Evolutionary conservation across 352 stramenopile species (phyloP).

Genomic region (Globisporangium nodosum): DNA sequence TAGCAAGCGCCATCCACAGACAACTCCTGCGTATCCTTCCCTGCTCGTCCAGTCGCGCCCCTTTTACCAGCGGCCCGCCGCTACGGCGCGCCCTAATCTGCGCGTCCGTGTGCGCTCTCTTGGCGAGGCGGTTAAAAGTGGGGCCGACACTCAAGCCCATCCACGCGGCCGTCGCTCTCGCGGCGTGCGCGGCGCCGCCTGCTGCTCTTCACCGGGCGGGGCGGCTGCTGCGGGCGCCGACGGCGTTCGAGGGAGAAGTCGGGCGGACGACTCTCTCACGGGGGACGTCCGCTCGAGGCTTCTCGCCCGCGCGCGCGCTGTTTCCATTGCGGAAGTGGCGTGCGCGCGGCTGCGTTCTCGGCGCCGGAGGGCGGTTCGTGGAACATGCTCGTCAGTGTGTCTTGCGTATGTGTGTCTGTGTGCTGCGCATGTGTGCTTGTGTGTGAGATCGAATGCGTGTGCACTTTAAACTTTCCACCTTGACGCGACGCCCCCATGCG

Average conservation of each 20-base stretch:
- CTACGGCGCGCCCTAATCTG: constrained; percentile 6
- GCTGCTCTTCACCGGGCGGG: not conserved
- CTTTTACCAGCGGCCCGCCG: constrained; percentile 71
- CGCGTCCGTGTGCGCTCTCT: constrained; percentile 11
- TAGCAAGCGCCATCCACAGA: not conserved
- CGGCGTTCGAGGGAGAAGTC: constrained; percentile 21
- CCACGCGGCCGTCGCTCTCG: constrained; percentile 19
- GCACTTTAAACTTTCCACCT: constrained; percentile 75
- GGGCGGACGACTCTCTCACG: not conserved
- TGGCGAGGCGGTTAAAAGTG: constrained; percentile 74
- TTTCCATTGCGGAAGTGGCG: constrained; percentile 40
- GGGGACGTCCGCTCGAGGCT: constrained; percentile 6
- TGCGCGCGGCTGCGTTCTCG: constrained; percentile 34
- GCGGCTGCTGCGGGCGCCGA: constrained; percentile 1
- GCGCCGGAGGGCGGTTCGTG: constrained; percentile 26
- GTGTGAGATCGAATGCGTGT: constrained; percentile 20
- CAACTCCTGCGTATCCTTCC: not conserved
- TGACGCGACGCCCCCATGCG: constrained; percentile 28
- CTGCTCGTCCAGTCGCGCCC: constrained; percentile 19
- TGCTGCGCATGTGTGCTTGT: not conserved
- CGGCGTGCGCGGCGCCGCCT: not conserved
- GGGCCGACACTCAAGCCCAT: constrained; percentile 43
- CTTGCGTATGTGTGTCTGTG: constrained; percentile 3
- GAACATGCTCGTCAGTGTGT: constrained; percentile 18
- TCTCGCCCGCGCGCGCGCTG: constrained; percentile 30